A percentile compares a stretch with the other conserved stretches of the same genome.
Conservation (phyloP, 257 asterid genomes). For the Echium plantagineum region DNA sequence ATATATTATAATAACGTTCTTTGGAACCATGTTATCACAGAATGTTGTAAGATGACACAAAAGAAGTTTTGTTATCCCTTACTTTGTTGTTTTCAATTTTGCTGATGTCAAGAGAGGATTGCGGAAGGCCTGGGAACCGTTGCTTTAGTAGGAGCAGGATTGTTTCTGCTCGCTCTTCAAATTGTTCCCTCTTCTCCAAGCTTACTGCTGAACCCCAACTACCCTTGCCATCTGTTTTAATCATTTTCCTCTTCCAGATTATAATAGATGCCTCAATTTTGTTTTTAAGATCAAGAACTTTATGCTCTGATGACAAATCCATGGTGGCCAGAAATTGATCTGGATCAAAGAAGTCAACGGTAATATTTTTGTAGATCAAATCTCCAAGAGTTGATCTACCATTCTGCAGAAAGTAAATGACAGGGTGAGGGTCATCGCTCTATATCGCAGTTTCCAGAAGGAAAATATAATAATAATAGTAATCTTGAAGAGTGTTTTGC, state of each 20-base stretch:
- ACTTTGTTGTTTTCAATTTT: slow-evolving; percentile 69
- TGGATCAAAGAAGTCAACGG: slow-evolving; percentile 65
- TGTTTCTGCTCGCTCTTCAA: slow-evolving; percentile 77
- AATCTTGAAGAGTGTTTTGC: not conserved
- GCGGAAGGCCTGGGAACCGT: slow-evolving; percentile 68
- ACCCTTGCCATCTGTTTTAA: slow-evolving; percentile 50
- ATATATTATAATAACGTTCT: not conserved
- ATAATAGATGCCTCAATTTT: slow-evolving; percentile 83
- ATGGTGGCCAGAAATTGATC: slow-evolving; percentile 45
- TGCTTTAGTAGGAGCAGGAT: slow-evolving; percentile 64
- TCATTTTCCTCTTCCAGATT: slow-evolving; percentile 80
- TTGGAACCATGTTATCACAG: not conserved
- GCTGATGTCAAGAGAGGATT: slow-evolving; percentile 79
- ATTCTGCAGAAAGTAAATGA: slow-evolving; percentile 28
- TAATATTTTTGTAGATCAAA: slow-evolving; percentile 51
- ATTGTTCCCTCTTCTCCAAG: slow-evolving; percentile 74
- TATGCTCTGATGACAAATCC: slow-evolving; percentile 79
- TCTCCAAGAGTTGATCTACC: slow-evolving; percentile 86
- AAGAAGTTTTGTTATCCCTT: not conserved
- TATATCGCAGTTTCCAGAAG: not conserved
- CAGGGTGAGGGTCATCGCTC: not conserved
- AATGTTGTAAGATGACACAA: not conserved
- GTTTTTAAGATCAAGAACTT: slow-evolving; percentile 74
- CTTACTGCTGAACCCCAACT: slow-evolving; percentile 68
- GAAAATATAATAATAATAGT: no score